phyloP scores from a whole-genome alignment of 257 asterid genomes.

The Petrea volubilis region DNA sequence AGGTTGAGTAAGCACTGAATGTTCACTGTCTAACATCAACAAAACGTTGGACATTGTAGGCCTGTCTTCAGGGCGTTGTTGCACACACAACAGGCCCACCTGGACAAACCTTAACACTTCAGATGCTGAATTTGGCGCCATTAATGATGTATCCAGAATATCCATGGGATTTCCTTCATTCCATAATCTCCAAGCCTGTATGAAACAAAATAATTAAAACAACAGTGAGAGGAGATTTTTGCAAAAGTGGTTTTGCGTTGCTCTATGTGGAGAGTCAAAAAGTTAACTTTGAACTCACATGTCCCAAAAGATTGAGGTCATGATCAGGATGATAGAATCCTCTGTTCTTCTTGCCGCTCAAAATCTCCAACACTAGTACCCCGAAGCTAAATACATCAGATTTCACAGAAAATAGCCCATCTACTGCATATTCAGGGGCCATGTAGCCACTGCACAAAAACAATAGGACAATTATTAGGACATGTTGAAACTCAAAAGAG shows the following conservation, averaged over 20 bases:
- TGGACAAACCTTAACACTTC: constrained; percentile 49
- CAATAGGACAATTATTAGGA: background rate
- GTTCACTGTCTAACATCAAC: constrained; percentile 41
- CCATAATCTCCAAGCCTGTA: constrained; percentile 48
- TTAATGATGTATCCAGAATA: constrained; percentile 31
- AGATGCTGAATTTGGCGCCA: constrained; percentile 14
- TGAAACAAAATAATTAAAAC: background rate
- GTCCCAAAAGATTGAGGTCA: constrained; percentile 45
- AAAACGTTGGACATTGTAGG: constrained; percentile 48
- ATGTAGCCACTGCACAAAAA: constrained; percentile 44
- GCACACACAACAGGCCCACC: constrained; percentile 52
- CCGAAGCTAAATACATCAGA: constrained; percentile 55
- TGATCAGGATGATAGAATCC: constrained; percentile 47
- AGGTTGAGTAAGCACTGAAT: constrained; percentile 40
- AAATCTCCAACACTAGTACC: constrained; percentile 44
- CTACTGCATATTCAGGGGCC: constrained; percentile 60
- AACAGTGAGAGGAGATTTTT: background rate
- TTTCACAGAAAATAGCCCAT: constrained; percentile 49
- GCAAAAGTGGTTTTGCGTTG: background rate
- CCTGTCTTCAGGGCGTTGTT: constrained; percentile 48
- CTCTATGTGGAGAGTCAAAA: background rate
- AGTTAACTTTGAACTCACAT: constrained; percentile 28
- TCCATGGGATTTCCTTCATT: constrained; percentile 37
- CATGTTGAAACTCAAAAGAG: background rate
- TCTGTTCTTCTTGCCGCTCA: constrained; percentile 41